phyloP scores from a whole-genome alignment of 2,329 filamentous ascomycete genomes.

The Talaromyces sp. region DNA sequence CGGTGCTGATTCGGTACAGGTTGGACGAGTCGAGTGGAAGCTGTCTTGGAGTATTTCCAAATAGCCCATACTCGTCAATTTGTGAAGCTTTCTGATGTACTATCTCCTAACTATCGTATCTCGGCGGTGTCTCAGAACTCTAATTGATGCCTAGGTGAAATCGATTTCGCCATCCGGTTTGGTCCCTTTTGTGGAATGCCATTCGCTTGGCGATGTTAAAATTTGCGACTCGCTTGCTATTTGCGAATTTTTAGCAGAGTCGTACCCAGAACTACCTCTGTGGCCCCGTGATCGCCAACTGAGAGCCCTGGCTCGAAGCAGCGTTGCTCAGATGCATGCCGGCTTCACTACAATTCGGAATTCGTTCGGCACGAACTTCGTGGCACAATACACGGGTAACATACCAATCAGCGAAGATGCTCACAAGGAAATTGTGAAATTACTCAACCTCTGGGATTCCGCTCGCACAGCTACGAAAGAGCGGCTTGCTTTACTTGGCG shows the following conservation, averaged over 20 bases:
- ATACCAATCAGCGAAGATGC: background rate
- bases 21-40: slow-evolving; percentile 36
- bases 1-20: slow-evolving; percentile 25
- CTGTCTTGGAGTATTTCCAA: slow-evolving; percentile 36
- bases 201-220: background rate
- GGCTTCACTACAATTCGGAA: slow-evolving; percentile 31
- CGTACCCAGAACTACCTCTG: slow-evolving; percentile 27
- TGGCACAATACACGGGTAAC: background rate
- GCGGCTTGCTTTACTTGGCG: slow-evolving; percentile 26
- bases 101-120: background rate
- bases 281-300: slow-evolving; percentile 36
- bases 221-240: background rate
- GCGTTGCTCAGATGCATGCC: slow-evolving; percentile 37
- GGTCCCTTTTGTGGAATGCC: background rate
- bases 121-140: background rate
- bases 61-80: slow-evolving; percentile 31
- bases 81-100: slow-evolving; percentile 18
- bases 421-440: background rate
- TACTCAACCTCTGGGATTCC: slow-evolving; percentile 32
- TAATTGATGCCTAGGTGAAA: background rate
- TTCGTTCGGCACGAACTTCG: slow-evolving; percentile 28
- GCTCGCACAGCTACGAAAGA: slow-evolving; percentile 27
- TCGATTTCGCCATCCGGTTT: background rate
- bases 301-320: slow-evolving; percentile 34
- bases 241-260: background rate